These are phyloP conservation scores for Echinochloa phyllopogon DNA, from an alignment of 176 grass and related monocot genomes.

Conservation along the genomic window DNA sequence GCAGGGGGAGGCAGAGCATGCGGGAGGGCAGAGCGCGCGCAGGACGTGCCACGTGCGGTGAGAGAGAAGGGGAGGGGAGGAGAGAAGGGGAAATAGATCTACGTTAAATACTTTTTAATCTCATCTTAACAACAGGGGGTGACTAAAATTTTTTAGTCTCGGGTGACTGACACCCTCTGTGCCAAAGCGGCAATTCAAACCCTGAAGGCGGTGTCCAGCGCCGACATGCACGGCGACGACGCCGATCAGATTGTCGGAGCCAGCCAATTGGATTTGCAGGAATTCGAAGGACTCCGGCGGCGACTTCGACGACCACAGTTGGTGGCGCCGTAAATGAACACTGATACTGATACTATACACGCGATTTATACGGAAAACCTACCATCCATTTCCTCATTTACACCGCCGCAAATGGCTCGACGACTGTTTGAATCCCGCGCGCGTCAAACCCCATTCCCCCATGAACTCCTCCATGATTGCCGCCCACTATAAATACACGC, in stretches of 20 bases:
- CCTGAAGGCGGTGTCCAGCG: background rate
- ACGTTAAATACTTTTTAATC: too few species aligned
- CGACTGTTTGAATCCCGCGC: background rate
- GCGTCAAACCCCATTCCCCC: background rate
- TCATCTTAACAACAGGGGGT: too few species aligned
- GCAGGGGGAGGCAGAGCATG: too few species aligned
- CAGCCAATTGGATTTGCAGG: slow-evolving; percentile 12
- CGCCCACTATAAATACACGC: slow-evolving; percentile 17
- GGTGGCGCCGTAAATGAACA: slow-evolving; percentile 32
- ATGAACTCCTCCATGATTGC: background rate
- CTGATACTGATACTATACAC: background rate
- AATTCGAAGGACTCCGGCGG: slow-evolving; percentile 9
- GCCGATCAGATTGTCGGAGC: background rate
- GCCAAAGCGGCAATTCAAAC: background rate
- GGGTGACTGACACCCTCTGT: too few species aligned
- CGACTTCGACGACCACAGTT: background rate
- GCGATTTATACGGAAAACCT: slow-evolving; percentile 33
- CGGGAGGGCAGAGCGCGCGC: too few species aligned
- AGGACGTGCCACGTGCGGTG: too few species aligned
- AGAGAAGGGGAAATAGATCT: too few species aligned
- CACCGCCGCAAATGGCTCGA: background rate
- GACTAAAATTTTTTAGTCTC: too few species aligned
- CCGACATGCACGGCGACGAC: background rate
- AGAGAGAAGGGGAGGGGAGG: too few species aligned
- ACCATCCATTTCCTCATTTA: background rate